A percentile compares a stretch with the other conserved stretches of the same genome.
phyloP scores from a whole-genome alignment of 768 basidiomycete species.

The Lactarius trivialis region DNA sequence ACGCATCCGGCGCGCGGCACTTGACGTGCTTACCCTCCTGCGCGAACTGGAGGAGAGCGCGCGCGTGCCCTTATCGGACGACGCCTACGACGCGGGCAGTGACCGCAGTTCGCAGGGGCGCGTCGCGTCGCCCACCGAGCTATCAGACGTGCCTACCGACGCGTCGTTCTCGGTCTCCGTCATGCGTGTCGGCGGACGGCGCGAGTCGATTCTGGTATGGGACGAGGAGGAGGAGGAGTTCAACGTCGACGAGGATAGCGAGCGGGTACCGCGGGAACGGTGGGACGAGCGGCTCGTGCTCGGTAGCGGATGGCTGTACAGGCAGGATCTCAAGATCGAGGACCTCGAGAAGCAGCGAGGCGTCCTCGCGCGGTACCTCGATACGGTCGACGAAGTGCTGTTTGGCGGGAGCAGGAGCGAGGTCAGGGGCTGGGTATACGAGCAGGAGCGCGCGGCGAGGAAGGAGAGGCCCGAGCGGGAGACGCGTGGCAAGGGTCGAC shows the following conservation, averaged over 20 bases:
- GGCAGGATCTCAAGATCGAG: constrained; percentile 50
- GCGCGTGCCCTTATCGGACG: constrained; percentile 70
- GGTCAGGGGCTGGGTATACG: constrained; percentile 43
- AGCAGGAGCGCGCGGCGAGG: constrained; percentile 41
- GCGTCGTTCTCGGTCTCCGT: constrained; percentile 61
- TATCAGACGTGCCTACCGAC: constrained; percentile 36
- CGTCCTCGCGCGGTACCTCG: constrained; percentile 55
- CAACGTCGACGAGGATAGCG: constrained; percentile 42
- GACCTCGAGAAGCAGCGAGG: constrained; percentile 52
- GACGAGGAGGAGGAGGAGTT: constrained; percentile 54
- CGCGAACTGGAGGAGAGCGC: constrained; percentile 74
- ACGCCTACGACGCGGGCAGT: constrained; percentile 76
- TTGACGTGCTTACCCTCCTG: constrained; percentile 78
- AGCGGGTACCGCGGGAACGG: constrained; percentile 47
- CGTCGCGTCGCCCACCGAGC: constrained; percentile 37
- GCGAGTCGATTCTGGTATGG: constrained; percentile 71
- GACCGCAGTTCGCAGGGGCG: constrained; percentile 46
- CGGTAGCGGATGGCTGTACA: constrained; percentile 79
- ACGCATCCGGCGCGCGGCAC: constrained; percentile 65
- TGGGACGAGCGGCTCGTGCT: constrained; percentile 82
- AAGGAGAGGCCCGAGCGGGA: constrained; percentile 37
- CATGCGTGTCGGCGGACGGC: constrained; percentile 60
- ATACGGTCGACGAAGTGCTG: constrained; percentile 73
- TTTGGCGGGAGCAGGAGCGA: constrained; percentile 54
- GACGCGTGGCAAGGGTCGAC: constrained; percentile 34